Evolutionary conservation across 2,329 filamentous ascomycete species (phyloP), one percentile per base, ranked within the genome.

Genomic region (Leptographium radiaticola): DNA sequence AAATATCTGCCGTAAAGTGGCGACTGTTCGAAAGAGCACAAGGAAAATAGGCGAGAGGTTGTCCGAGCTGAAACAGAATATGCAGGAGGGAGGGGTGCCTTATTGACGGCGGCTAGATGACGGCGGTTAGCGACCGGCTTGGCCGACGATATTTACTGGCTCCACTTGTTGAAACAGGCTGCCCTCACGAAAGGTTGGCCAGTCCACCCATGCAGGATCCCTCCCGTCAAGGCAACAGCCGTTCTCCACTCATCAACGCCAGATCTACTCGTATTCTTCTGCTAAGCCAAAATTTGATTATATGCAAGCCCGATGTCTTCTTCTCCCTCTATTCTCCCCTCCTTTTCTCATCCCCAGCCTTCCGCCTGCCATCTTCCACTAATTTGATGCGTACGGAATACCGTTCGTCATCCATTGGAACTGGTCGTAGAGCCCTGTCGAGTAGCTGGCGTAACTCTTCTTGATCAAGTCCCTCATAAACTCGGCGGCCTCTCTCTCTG

Each of bases 361-460:
- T 50, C 49, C 49, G 38, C 49, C 34, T n/a, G 49, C 38, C 49
- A 50, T 50, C 49, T 50, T 50, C 49, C 49, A 50, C 49, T 46
- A 60, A 39, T 47, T 60, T 9, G 58, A 60, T 16, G 59, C 55
- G 44, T 59, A 60, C 18, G 59, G 59, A 52, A 60, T 60, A 6
- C 59, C 59, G 51, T 60, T 60, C 4, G 59, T 60, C 56, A 60
- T 59, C 57, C 58, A 60, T 74, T 99, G 93, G 76, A 96, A 99
- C 68, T 95, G 88, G 71, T 99, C 94, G 68, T 99, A 99, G 49
- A 91, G 86, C 60, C 88, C 89, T 1, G 93, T 99, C 54, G 86
- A 90, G 66, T 93, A 87, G 71, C 87, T 96, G 55, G 84, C 80
- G 64, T 93, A 87, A 66, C 90, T 96, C 77, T 86, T 94, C 73